Evolutionary conservation across 2,329 filamentous ascomycete genomes (phyloP).

Genomic region (Cadophora luteo-olivacea): DNA sequence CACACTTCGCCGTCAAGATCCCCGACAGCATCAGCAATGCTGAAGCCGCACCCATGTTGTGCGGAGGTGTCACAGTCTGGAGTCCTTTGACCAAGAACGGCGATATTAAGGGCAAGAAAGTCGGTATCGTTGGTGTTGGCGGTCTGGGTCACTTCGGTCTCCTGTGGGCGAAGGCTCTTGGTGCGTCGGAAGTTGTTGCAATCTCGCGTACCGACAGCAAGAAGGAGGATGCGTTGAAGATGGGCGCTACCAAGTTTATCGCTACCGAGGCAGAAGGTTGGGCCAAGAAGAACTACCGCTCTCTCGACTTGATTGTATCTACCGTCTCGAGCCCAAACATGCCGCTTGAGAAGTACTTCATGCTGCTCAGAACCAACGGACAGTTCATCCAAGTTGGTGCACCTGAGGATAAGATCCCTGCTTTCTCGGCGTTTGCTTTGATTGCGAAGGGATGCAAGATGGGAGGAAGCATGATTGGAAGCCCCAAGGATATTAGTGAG

Average conservation of each 20-base stretch:
- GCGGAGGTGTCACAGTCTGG: conserved; percentile 78
- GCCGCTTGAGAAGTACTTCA: conserved; percentile 67
- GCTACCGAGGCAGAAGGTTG: conserved; percentile 65
- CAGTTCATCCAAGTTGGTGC: conserved; percentile 70
- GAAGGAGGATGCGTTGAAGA: conserved; percentile 62
- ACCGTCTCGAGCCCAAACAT: conserved; percentile 64
- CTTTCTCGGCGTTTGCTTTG: conserved; percentile 60
- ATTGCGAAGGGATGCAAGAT: conserved; percentile 61
- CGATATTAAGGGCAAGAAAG: conserved; percentile 71
- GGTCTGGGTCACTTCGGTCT: conserved; percentile 78
- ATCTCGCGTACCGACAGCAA: conserved; percentile 67
- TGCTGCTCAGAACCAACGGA: conserved; percentile 63
- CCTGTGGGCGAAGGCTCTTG: conserved; percentile 73
- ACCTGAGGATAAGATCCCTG: conserved; percentile 64
- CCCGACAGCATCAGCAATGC: conserved; percentile 58
- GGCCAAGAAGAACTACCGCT: conserved; percentile 58
- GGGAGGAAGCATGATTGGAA: conserved; percentile 47
- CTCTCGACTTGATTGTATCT: conserved; percentile 64
- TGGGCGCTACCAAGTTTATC: conserved; percentile 65
- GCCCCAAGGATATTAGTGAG: conserved; percentile 61
- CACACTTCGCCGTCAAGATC: conserved; percentile 66
- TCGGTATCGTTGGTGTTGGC: conserved; percentile 76
- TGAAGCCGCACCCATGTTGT: conserved; percentile 72
- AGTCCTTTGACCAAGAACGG: conserved; percentile 71
- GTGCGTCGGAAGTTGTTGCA: conserved; percentile 69